Evolutionary conservation across 1,139 yeast genomes (phyloP), one percentile per base, ranked within the genome.

Genomic region (Protomyces inundatus): DNA sequence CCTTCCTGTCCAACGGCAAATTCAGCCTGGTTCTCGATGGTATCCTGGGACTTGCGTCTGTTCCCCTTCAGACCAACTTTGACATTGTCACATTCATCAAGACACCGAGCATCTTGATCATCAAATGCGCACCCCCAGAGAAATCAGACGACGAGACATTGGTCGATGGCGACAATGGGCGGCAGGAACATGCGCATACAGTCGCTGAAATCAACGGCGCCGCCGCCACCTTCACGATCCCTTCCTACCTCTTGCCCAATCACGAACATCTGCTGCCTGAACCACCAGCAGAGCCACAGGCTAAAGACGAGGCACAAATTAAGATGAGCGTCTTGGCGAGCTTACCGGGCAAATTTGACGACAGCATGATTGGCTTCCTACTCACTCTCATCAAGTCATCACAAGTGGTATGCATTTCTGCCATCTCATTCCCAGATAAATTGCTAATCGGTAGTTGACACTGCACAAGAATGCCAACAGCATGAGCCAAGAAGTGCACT

Each of bases 401-500:
- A 9, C 62, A 58, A 40, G 54, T 58, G 23, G 48, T 42, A 42
- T 4, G 32, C 5, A 14, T 16, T 2, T 16, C n/a, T 9, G 6
- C 12, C 16, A 39, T 12, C 2, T n/a, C 4, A 42, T 42, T 6
- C 48, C 9, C n/a, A 5, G 23, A 5, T 14, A 4, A 9, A n/a
- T 9, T 30, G n/a, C 5, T 14, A 23, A 42, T 14, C 32, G 6
- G 7, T 42, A 42, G 48, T 35, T 58, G 36, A 50, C 56, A 4
- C 36, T 58, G 40, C 62, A 58, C 52, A 58, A 58, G 33, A 55
- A 58, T 16, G 62, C 62, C 32, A 51, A 52, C 46, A 58, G 62
- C 32, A 58, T 58, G 62, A 51, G 56, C 23, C 12, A 23, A 6
- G 62, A 36, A 5, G 56, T 58, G 6, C 55, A 51, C 36, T 51